A percentile compares a stretch with the other conserved stretches of the same genome.
These are phyloP conservation scores for Solanum tarijense DNA, from an alignment of 257 asterid genomes.

Conservation along the genomic window DNA sequence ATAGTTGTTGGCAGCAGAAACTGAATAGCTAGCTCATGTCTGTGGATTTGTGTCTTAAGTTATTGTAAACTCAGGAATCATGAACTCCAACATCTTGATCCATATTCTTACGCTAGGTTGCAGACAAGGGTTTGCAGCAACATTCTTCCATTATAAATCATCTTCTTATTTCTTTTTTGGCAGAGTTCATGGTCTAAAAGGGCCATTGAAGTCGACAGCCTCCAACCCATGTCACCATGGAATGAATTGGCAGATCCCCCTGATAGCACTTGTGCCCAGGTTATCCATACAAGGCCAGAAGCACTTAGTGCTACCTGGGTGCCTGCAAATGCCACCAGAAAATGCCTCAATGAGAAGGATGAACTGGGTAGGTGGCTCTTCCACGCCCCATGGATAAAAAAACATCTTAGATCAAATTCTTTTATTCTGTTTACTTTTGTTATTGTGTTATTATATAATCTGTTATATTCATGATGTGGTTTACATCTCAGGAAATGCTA, in stretches of 20 bases:
- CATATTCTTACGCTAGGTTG: not conserved
- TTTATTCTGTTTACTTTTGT: not conserved
- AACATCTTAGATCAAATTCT: not conserved
- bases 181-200: constrained; percentile 43
- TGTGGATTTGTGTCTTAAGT: not conserved
- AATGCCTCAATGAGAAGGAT: constrained; percentile 9
- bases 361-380: constrained; percentile 17
- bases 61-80: not conserved
- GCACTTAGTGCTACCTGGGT: constrained; percentile 23
- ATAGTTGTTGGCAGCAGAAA: not conserved
- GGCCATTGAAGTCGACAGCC: constrained; percentile 26
- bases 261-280: constrained; percentile 37
- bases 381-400: not conserved
- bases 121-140: not conserved
- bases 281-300: constrained; percentile 23
- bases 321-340: constrained; percentile 13
- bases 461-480: not conserved
- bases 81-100: not conserved
- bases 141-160: not conserved
- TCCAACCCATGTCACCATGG: constrained; percentile 25
- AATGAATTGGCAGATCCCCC: constrained; percentile 24
- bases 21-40: not conserved
- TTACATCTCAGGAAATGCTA: constrained; percentile 8
- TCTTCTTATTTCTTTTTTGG: not conserved
- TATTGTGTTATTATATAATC: not conserved